Percentiles rank a stretch among this genome's conserved stretches.
Conservation (phyloP, 768 basidiomycete genomes). For the Suillus discolor region DNA sequence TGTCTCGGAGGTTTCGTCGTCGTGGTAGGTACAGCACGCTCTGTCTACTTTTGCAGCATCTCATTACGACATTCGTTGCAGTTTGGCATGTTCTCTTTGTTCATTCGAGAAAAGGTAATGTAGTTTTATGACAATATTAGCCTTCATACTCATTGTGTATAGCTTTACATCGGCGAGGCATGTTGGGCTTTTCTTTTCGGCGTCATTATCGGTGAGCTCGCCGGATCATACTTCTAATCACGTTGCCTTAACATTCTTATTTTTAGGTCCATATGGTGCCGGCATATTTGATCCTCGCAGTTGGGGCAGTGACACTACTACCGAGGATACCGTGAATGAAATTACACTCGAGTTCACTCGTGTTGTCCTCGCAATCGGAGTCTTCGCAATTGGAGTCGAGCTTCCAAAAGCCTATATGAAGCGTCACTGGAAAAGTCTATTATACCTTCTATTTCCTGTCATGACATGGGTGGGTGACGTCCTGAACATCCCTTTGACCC, state of each 20-base stretch:
- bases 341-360: constrained; percentile 91
- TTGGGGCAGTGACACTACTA: constrained; percentile 59
- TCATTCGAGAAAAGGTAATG: constrained; percentile 80
- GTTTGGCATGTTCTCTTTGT: constrained; percentile 95
- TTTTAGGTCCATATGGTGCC: constrained; percentile 77
- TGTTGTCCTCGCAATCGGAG: constrained; percentile 92
- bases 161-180: constrained; percentile 95
- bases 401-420: constrained; percentile 94
- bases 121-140: constrained; percentile 15
- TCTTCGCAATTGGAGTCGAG: constrained; percentile 98
- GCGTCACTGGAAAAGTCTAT: constrained; percentile 89
- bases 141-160: neutral
- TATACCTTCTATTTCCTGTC: constrained; percentile 79
- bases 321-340: constrained; percentile 53
- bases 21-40: constrained; percentile 45
- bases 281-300: constrained; percentile 79
- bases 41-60: neutral
- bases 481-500: constrained; percentile 10
- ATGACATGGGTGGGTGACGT: constrained; percentile 75
- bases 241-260: constrained; percentile 14
- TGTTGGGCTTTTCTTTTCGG: constrained; percentile 94
- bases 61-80: constrained; percentile 27
- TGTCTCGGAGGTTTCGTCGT: constrained; percentile 83
- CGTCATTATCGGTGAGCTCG: constrained; percentile 74
- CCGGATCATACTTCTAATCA: constrained; percentile 2